These are phyloP conservation scores for Chamaenerion angustifolium DNA, from an alignment of 345 rosid species.

Conservation along the genomic window DNA sequence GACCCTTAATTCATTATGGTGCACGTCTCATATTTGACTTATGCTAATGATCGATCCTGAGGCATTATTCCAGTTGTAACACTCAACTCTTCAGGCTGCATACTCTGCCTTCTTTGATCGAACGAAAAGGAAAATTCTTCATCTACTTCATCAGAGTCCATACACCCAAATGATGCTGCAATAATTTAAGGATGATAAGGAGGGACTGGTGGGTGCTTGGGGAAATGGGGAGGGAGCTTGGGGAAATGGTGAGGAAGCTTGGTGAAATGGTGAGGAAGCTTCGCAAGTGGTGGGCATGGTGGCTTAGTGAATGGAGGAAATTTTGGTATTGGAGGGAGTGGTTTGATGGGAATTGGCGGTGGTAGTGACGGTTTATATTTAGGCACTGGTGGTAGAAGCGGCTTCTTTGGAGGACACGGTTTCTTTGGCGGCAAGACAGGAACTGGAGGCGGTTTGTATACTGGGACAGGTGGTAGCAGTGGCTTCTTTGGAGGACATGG, in stretches of 20 bases:
- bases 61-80: too few relatives aligned
- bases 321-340: constrained; percentile 14
- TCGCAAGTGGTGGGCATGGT: constrained; percentile 15
- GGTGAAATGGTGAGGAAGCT: constrained; percentile 15
- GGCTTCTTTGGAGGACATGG: constrained; percentile 1
- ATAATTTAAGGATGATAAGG: constrained; percentile 31
- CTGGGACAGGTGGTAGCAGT: constrained; percentile 3
- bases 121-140: not conserved
- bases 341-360: constrained; percentile 13
- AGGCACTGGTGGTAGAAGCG: not conserved
- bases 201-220: constrained; percentile 16
- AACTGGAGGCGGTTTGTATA: constrained; percentile 5
- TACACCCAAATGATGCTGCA: constrained; percentile 21
- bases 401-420: not conserved
- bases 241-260: constrained; percentile 27
- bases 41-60: too few relatives aligned
- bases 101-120: not conserved
- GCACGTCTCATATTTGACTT: too few relatives aligned
- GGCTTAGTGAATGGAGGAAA: constrained; percentile 13
- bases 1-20: too few relatives aligned
- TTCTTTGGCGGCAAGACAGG: not conserved
- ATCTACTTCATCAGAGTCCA: not conserved
- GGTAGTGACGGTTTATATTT: too few relatives aligned
- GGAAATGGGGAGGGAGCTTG: constrained; percentile 22
- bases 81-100: too few relatives aligned